Evolutionary conservation across 2,329 filamentous ascomycete genomes (phyloP), one percentile per base, ranked within the genome.

Genomic region (Atkinsonella texensis): DNA sequence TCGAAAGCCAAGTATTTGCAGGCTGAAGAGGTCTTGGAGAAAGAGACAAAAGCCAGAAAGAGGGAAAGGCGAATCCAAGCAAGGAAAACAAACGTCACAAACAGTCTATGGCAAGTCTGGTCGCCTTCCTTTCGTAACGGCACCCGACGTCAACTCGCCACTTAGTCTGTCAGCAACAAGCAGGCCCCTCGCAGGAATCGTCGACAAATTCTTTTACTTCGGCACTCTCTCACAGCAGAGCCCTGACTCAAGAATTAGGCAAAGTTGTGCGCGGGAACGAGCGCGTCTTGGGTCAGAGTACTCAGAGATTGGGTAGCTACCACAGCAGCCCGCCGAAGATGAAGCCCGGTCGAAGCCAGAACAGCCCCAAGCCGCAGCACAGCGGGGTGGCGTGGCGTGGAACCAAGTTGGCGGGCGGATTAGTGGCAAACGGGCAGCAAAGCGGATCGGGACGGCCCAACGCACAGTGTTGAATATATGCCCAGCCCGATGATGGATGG

Each of bases 401-500:
- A 28, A 5, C 2, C 13, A 33, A 47, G 20, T 38, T 23, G 13
- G 20, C 12, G n/a, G 44, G 10, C 15, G 46, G 13, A 48, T n/a
- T 11, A 15, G 46, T 11, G 31, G 46, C 11, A 20, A 28, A 42
- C 15, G 47, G 39, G 47, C 35, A 33, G 47, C 46, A 41, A 49
- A 41, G 39, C 50, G 50, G 50, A 52, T 35, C 50, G 45, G 50
- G 45, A 52, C 50, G 50, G 45, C 45, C 50, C 50, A 52, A 48
- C 28, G 50, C 44, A 15, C 23, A 12, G 17, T 18, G 17, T 13
- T 12, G n/a, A 13, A 20, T 12, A 44, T 9, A 42, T 20, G 40
- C 18, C 40, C 18, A 42, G 40, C 40, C 40, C 17, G 17, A 18
- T 20, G 40, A 23, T 40, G 38, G 7, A 13, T 18, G 17, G 17